Evolutionary conservation across 2,329 filamentous ascomycete species (phyloP), one percentile per base, ranked within the genome.

Genomic region (Venturia nashicola): DNA sequence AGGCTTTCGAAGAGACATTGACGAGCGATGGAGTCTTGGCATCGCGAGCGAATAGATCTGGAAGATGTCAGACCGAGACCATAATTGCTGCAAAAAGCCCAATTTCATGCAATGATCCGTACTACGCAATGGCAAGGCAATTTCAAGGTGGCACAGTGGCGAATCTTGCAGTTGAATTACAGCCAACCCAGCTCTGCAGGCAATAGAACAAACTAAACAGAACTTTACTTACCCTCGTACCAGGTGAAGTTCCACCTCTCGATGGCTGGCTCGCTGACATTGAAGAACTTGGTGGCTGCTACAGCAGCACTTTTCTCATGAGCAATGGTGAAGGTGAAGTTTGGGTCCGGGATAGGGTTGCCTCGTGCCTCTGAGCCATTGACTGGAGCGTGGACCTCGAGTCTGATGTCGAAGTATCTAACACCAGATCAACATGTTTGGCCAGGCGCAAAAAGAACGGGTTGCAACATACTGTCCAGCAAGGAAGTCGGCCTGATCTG

Each of bases 211-310:
- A 48, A 23, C 2, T 5, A 12, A 23, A n/a, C n/a, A 34, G 14
- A 34, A 12, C 18, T 16, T 8, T 42, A 67, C 74, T 65, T 70
- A 81, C 78, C 88, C 78, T 93, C 90, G 71, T 83, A 93, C 88
- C 88, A 94, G n/a, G 81, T 81, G 72, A 94, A 94, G 68, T 86
- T 83, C 90, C 90, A 95, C 67, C 80, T 86, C 79, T 95, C 90
- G 18, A 94, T 76, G 72, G 84, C 76, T 23, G 90, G 87, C 72
- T 93, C 89, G 2, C 81, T 70, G 43, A 88, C 71, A n/a, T 80
- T 79, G 77, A 94, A 93, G 76, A 84, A 91, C 48, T 84, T 77
- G 18, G 85, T 78, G 48, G 86, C 84, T 36, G 84, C 71, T 71
- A 83, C 76, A 34, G 82, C 72, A 65, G 76, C 72, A 61, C 75